phyloP scores from a whole-genome alignment of 2,329 filamentous ascomycete species.

The Diplodia seriata region DNA sequence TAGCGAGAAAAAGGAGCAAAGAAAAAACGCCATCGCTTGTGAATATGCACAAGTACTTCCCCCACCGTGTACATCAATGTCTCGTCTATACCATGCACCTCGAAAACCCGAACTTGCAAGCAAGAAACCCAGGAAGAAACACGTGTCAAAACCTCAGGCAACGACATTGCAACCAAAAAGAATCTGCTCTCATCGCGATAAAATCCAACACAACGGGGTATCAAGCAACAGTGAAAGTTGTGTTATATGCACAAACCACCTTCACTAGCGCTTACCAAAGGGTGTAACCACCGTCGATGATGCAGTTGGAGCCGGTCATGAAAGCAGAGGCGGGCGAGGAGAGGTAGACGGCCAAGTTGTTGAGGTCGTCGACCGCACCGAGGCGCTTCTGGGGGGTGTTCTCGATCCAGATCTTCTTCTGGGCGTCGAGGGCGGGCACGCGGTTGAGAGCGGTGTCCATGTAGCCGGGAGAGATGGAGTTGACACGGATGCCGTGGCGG shows the following conservation, averaged over 20 bases:
- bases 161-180: conserved; percentile 8
- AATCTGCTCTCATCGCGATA: conserved; percentile 14
- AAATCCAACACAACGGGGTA: conserved; percentile 15
- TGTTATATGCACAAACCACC: not conserved
- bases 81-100: conserved; percentile 1
- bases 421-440: conserved; percentile 76
- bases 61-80: not conserved
- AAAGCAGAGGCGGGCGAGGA: conserved; percentile 75
- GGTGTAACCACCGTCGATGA: conserved; percentile 61
- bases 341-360: conserved; percentile 78
- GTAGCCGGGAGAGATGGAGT: conserved; percentile 84
- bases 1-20: not conserved
- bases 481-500: conserved; percentile 79
- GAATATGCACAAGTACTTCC: conserved; percentile 6
- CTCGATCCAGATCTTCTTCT: conserved; percentile 82
- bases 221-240: conserved; percentile 17
- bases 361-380: conserved; percentile 76
- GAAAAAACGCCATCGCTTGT: conserved; percentile 26
- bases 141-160: conserved; percentile 12
- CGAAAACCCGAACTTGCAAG: not conserved
- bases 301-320: conserved; percentile 80
- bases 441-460: conserved; percentile 86
- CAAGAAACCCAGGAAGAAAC: conserved; percentile 8
- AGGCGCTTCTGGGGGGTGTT: conserved; percentile 76
- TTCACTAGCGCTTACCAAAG: conserved; percentile 34